Conservation (phyloP, 192 early-diverging fungal species). For the Backusella tarrabulga region DNA sequence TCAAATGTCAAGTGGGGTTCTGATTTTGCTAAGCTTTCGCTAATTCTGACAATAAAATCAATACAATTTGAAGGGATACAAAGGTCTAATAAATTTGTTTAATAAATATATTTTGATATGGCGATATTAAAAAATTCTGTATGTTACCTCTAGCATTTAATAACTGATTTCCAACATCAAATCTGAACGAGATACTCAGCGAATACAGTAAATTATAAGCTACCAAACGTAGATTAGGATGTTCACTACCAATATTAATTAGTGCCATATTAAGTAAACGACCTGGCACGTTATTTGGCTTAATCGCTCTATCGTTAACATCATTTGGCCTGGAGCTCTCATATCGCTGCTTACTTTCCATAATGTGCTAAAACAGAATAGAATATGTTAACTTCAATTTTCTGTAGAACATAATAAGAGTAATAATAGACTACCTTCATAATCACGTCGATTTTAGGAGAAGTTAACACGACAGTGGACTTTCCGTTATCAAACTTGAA, state of each 20-base stretch:
- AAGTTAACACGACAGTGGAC: constrained; percentile 62
- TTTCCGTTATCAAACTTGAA: constrained; percentile 66
- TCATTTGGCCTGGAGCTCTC: constrained; percentile 55
- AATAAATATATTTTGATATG: not conserved
- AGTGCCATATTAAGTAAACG: constrained; percentile 90
- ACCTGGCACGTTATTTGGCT: constrained; percentile 86
- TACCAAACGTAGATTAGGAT: constrained; percentile 71
- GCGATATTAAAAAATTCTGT: not conserved
- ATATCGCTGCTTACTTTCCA: constrained; percentile 66
- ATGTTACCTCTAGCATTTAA: constrained; percentile 59
- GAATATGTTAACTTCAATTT: not conserved
- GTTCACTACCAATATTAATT: constrained; percentile 78
- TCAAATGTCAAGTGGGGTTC: constrained; percentile 83
- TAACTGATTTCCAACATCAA: constrained; percentile 79
- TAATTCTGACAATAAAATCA: constrained; percentile 76
- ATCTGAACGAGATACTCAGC: constrained; percentile 72
- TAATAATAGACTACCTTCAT: not conserved
- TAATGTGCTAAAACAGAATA: constrained; percentile 55
- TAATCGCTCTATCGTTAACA: constrained; percentile 65
- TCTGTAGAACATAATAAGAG: not conserved
- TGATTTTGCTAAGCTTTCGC: constrained; percentile 68
- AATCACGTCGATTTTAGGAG: constrained; percentile 65
- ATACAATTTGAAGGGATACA: constrained; percentile 89
- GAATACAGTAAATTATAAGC: constrained; percentile 89
- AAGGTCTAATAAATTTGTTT: constrained; percentile 46